Evolutionary conservation across 306 rosid species (phyloP).

Genomic region (Fragaria vesca): DNA sequence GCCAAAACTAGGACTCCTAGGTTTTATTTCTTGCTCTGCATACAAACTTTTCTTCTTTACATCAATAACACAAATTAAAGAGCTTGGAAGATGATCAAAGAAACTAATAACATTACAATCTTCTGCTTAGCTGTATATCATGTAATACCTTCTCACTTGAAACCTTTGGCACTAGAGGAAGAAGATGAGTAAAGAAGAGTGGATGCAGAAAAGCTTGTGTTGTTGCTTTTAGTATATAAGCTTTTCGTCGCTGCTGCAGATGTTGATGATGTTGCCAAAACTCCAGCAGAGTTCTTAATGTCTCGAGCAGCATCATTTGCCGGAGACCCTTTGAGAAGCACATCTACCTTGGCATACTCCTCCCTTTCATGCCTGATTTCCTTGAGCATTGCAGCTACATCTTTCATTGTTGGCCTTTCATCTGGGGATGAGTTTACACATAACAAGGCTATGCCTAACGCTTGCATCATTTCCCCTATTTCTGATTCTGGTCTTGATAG

Average conservation of each 20-base stretch:
- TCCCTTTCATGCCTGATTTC: conserved; percentile 82
- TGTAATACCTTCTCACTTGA: conserved; percentile 18
- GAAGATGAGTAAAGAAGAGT: conserved; percentile 44
- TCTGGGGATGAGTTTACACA: conserved; percentile 79
- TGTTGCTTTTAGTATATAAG: conserved; percentile 51
- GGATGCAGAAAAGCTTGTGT: conserved; percentile 71
- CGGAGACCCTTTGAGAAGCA: conserved; percentile 72
- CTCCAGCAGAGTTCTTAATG: conserved; percentile 34
- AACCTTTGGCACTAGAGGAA: conserved; percentile 36
- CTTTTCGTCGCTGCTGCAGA: conserved; percentile 41
- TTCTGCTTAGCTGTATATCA: conserved; percentile 2
- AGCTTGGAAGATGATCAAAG: conserved; percentile 10
- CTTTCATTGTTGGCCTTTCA: conserved; percentile 95
- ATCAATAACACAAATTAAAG: conserved; percentile 21
- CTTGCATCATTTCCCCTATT: conserved; percentile 82
- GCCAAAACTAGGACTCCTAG: conserved; percentile 8
- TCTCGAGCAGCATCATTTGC: conserved; percentile 26
- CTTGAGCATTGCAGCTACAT: conserved; percentile 84
- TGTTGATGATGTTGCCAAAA: conserved; percentile 57
- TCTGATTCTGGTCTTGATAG: conserved; percentile 77
- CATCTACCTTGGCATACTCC: conserved; percentile 84
- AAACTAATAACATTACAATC: conserved; percentile 16
- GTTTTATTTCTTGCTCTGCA: conserved; percentile 23
- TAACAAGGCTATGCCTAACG: conserved; percentile 82
- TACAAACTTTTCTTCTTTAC: conserved; percentile 28